Evolutionary conservation across 2,329 filamentous ascomycete genomes (phyloP), one percentile per base, ranked within the genome.

Genomic region (Pseudogymnoascus sp.): DNA sequence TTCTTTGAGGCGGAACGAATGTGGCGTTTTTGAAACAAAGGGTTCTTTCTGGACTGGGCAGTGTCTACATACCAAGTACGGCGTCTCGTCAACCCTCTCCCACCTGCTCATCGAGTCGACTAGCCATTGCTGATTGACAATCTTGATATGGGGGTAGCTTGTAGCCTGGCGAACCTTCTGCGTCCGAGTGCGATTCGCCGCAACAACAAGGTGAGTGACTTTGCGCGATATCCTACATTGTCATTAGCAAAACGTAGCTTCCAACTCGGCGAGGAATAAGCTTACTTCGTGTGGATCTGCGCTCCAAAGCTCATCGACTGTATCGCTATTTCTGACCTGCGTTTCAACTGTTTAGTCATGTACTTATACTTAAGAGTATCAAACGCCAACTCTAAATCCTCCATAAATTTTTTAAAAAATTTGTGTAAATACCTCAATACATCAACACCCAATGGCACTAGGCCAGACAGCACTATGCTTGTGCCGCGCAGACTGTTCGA

Each of bases 51-150:
- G 39, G 7, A 18, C 7, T 42, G n/a, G 31, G 31, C 3, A 16
- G 26, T 4, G 5, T 59, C 31, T 37, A 40, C 29, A 16, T 45
- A 62, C 75, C n/a, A 89, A 78, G 71, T 93, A 96, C 0, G 88
- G 87, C 2, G 81, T 81, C 73, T 97, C 93, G 63, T 95, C 86
- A 10, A 96, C 79, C 64, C 84, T 87, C 67, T 83, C 81, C 95
- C 95, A 99, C 73, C 89, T 88, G 26, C 86, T 88, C 67, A 97
- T 85, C 63, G 88, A 96, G 68, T 93, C 89, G 34, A 87, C 82
- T 31, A 99, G 85, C 95, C 95, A 99, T 70, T 91, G 86, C 62
- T 92, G 89, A 69, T 88, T 92, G 59, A 99, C 95, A 64, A 99
- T 96, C 73, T 92, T 93, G 75, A 97, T 90, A 61, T 86, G 85